Conservation (phyloP, 345 rosid species). For the Eucalyptus marginata region DNA sequence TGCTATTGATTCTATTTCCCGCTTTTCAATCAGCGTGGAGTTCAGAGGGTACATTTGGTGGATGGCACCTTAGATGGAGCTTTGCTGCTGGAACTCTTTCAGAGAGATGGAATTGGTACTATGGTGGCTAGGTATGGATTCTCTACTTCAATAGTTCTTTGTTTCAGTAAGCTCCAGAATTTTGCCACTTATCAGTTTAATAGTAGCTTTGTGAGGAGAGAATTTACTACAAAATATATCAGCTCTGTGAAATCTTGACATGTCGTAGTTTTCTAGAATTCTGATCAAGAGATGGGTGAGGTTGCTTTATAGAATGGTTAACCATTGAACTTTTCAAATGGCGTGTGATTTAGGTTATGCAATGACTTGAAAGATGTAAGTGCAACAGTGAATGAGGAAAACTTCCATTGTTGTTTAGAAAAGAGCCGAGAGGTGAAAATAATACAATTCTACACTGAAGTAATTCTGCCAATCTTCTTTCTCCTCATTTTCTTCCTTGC, state of each 20-base stretch:
- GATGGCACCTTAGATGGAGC: constrained; percentile 90
- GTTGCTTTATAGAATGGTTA: neutral
- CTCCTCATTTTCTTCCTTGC: neutral
- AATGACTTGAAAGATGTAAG: neutral
- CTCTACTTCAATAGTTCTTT: neutral
- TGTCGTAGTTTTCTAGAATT: neutral
- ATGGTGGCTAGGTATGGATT: constrained; percentile 86
- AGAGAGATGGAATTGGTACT: constrained; percentile 98
- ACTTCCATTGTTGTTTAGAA: neutral
- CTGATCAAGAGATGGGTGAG: neutral
- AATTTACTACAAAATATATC: neutral
- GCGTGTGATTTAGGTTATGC: neutral
- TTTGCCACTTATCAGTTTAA: neutral
- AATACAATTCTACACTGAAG: neutral
- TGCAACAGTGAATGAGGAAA: neutral
- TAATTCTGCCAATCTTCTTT: neutral
- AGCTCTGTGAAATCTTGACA: neutral
- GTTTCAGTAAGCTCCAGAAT: neutral
- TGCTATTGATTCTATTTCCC: neutral
- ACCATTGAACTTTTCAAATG: neutral
- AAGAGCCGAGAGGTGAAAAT: neutral
- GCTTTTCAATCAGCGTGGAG: constrained; percentile 64
- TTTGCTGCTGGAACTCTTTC: constrained; percentile 71
- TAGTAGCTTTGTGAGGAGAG: neutral
- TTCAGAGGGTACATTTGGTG: constrained; percentile 90